Base-by-base conservation (phyloP, 805 yeast species). In the Clavispora fructus region DNA sequence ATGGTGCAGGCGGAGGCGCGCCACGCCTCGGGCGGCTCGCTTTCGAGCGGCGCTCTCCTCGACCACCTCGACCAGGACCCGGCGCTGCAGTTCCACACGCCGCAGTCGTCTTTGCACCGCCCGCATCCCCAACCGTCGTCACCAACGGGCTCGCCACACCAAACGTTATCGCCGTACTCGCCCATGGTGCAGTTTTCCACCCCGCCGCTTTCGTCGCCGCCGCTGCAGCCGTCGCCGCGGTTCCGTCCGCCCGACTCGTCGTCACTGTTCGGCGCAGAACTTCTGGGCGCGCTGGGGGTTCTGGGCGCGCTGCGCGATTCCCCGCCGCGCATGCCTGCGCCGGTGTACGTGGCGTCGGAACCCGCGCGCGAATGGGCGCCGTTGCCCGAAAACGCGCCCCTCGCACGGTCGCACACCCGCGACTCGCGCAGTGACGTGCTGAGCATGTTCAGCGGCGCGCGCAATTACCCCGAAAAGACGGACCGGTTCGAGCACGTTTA, bases 1-100 rank as follows among this genome's bases (percentile, higher is more conserved):
- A 17, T 33, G 37, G 37, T 33, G 7, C 13, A 17, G 25, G 11
- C 37, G 37, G 17, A 17, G 17, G 7, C 35, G 35, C 35, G 35
- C 35, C 35, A 19, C 7, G 6, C 12, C n/a, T 29, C 31, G 31
- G 31, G 13, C 38, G 40, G 3, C 11, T 69, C 41, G 47, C 66
- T 39, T 43, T 47, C 46, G 54, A 57, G 48, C 45, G 48, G 67
- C 50, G 45, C 50, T 45, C 46, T 59, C 39, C 49, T 55, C 41
- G 30, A 50, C 38, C 29, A 38, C 8, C 44, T 47, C 35, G 49
- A 46, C 23, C 39, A 35, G 23, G n/a, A 6, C 17, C 16, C 29
- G 28, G 1, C 29, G 29, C 14, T 12, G 16, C 29, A 3, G 12
- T 23, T n/a, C 29, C 40, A 10, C 40, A 37, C 29, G 29, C 40